Evolutionary conservation across 2,329 filamentous ascomycete species (phyloP).

Genomic region (Paracoccidioides lutzii): DNA sequence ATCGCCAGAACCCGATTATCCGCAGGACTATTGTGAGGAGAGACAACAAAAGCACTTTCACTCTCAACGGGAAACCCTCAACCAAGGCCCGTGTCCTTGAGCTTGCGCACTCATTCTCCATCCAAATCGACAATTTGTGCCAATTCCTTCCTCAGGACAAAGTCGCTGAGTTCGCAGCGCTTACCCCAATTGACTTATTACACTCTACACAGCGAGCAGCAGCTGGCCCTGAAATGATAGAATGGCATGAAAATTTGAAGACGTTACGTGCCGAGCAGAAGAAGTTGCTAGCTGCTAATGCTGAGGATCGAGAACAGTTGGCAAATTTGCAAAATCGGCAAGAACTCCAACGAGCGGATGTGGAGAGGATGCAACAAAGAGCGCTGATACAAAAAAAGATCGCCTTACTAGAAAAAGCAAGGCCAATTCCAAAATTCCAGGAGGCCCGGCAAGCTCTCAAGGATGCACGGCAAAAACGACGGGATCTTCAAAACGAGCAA

Average conservation of each 20-base stretch:
- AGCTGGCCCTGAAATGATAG: constrained; percentile 65
- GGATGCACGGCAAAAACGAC: constrained; percentile 44
- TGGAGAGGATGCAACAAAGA: constrained; percentile 68
- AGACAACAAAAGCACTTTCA: constrained; percentile 69
- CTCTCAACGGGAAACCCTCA: constrained; percentile 54
- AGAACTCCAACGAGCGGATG: constrained; percentile 60
- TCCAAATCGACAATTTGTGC: constrained; percentile 95
- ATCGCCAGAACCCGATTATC: constrained; percentile 55
- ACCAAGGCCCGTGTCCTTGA: constrained; percentile 51
- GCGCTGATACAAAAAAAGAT: constrained; percentile 54
- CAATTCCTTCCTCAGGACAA: constrained; percentile 95
- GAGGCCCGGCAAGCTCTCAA: constrained; percentile 38
- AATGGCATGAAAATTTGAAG: constrained; percentile 65
- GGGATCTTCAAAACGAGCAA: constrained; percentile 45
- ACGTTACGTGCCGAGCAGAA: constrained; percentile 57
- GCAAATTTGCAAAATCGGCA: constrained; percentile 60
- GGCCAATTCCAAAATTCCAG: constrained; percentile 53
- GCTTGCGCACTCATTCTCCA: constrained; percentile 60
- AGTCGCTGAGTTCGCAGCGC: constrained; percentile 81
- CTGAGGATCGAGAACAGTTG: constrained; percentile 50
- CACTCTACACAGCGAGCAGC: constrained; percentile 79
- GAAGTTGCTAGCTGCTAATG: constrained; percentile 44
- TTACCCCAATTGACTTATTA: constrained; percentile 69
- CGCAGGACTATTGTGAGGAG: constrained; percentile 66
- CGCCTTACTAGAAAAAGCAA: constrained; percentile 50